Percentiles rank a stretch among this genome's conserved stretches.
Conservation (phyloP, 2,329 filamentous ascomycete species). For the Colletotrichum liriopes region DNA sequence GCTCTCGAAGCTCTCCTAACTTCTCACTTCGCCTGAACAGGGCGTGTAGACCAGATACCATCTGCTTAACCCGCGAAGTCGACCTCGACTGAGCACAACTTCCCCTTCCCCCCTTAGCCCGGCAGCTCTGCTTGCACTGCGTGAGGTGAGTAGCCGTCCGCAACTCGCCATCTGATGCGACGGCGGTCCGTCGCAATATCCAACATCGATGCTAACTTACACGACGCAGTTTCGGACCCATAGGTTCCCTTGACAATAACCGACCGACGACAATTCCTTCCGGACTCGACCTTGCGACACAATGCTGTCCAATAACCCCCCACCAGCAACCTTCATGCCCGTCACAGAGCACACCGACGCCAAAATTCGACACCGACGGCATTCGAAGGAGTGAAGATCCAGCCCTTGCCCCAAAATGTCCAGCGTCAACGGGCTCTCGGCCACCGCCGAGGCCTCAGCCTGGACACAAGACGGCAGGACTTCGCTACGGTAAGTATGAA, state of each 20-base stretch:
- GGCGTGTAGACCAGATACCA: conserved; percentile 47
- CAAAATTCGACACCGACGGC: conserved; percentile 88
- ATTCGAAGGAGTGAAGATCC: conserved; percentile 82
- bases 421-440: conserved; percentile 59
- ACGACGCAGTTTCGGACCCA: conserved; percentile 60
- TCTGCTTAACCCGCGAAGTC: conserved; percentile 53
- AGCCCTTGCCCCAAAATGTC: conserved; percentile 72
- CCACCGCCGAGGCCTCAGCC: conserved; percentile 88
- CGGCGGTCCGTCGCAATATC: not conserved
- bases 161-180: not conserved
- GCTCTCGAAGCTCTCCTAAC: conserved; percentile 26
- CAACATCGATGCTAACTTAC: conserved; percentile 47
- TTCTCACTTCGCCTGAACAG: conserved; percentile 51
- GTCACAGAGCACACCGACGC: conserved; percentile 84
- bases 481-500: conserved; percentile 67
- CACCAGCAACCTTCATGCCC: conserved; percentile 80
- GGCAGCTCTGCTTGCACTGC: conserved; percentile 87
- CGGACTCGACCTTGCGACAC: conserved; percentile 80
- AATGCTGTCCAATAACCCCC: conserved; percentile 81
- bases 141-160: conserved; percentile 73
- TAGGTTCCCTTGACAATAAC: conserved; percentile 66
- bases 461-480: conserved; percentile 79
- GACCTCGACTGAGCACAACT: conserved; percentile 65
- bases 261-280: conserved; percentile 70
- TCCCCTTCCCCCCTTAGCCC: conserved; percentile 67